Evolutionary conservation across 768 basidiomycete genomes (phyloP), one percentile per base, ranked within the genome.

Genomic region (Boletus huronensis): DNA sequence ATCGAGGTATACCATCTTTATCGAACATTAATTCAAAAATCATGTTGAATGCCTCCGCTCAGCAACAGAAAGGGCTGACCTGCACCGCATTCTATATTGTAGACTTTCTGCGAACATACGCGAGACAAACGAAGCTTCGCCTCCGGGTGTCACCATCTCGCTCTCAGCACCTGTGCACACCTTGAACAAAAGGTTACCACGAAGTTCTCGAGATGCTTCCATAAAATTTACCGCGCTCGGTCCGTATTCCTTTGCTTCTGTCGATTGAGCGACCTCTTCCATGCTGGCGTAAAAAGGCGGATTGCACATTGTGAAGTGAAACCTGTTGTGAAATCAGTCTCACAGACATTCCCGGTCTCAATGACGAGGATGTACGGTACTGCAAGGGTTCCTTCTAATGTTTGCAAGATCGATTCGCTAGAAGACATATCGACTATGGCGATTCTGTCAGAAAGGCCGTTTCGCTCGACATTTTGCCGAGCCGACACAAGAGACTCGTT

Each of bases 281-380:
- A 68, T 64, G 53, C 84, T 89, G n/a, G 75, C 67, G 65, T 97
- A 98, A 70, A 99, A 99, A 0, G 96, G 96, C 0, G 96, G 96
- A 68, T 98, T 99, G 72, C 95, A 98, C 84, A 98, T 92, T 0
- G 85, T 83, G 59, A 96, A 93, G 53, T 88, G 82, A 62, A 85
- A 83, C 4, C 81, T 84, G 49, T 11, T 11, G 10, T 23, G 19
- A 1, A 3, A 39, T 52, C 26, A 51, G 51, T 47, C 43, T 48
- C 14, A 5, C 3, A 49, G 10, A 8, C 11, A 5, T 5, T 26
- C 53, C 29, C 23, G 11, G 23, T 23, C n/a, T 31, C 19, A 8
- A 51, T 23, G 23, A 38, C 4, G 19, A 50, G 21, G 25, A 52
- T 31, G 11, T 53, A 61, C 57, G 49, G 49, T 40, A 42, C 32